Percentiles rank a stretch among this genome's conserved stretches.
phyloP scores from a whole-genome alignment of 179 eudicot genomes.

The Sideroxylon spinosum region DNA sequence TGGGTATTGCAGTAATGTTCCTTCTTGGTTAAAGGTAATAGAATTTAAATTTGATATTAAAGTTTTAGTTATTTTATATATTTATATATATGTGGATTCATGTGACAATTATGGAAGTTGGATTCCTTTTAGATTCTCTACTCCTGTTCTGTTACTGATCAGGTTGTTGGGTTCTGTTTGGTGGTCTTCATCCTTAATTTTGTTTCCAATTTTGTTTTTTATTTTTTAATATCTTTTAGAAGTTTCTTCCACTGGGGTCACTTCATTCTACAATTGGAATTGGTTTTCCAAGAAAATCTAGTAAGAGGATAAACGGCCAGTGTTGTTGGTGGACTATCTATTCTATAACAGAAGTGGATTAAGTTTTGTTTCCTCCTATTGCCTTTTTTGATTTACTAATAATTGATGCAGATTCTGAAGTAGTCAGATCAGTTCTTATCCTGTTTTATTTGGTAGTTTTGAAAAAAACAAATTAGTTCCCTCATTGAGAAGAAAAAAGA shows the following conservation, averaged over 20 bases:
- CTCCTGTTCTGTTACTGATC: constrained; percentile 22
- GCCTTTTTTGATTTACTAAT: background rate
- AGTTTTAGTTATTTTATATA: background rate
- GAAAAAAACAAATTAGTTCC: background rate
- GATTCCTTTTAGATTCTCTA: constrained; percentile 40
- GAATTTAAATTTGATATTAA: background rate
- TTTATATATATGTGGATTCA: constrained; percentile 24
- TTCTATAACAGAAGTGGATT: background rate
- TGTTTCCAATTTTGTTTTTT: background rate
- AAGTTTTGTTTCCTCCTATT: background rate
- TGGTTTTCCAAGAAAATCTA: constrained; percentile 10
- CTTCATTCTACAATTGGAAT: background rate
- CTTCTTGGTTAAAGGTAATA: constrained; percentile 85
- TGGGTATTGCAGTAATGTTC: constrained; percentile 94
- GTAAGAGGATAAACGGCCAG: constrained; percentile 5
- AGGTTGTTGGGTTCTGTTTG: constrained; percentile 35
- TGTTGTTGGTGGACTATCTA: background rate
- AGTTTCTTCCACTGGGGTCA: constrained; percentile 8
- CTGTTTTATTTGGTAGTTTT: background rate
- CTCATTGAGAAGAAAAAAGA: background rate
- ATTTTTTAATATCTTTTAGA: background rate
- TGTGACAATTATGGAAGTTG: constrained; percentile 65
- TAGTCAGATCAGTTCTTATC: too few species aligned
- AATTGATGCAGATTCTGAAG: background rate
- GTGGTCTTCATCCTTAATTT: constrained; percentile 13